phyloP scores from a whole-genome alignment of 805 yeast species.

The Hemisphaericaspora nanyangensis region DNA sequence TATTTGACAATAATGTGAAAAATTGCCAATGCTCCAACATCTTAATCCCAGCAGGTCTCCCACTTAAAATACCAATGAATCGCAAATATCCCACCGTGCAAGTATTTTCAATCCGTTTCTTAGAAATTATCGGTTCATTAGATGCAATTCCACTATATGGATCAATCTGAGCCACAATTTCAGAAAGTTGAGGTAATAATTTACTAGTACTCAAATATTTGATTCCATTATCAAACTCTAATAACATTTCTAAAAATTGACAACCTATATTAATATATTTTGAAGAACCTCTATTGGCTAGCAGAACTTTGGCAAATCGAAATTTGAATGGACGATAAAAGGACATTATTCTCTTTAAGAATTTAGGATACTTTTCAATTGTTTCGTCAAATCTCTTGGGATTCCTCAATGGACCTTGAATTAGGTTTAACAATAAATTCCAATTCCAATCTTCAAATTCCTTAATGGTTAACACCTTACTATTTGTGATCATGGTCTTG shows the following conservation, averaged over 20 bases:
- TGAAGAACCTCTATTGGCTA: constrained; percentile 45
- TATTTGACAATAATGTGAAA: constrained; percentile 73
- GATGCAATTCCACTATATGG: constrained; percentile 74
- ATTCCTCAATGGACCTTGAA: constrained; percentile 78
- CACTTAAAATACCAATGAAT: constrained; percentile 70
- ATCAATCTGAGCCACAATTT: constrained; percentile 80
- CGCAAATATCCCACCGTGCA: constrained; percentile 73
- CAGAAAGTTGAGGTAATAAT: constrained; percentile 82
- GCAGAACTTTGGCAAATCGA: constrained; percentile 49
- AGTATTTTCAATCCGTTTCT: constrained; percentile 55
- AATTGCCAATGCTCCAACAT: constrained; percentile 80
- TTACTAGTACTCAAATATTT: constrained; percentile 67
- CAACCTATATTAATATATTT: constrained; percentile 72
- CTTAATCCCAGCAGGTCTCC: constrained; percentile 56
- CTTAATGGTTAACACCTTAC: constrained; percentile 74
- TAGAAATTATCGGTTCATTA: constrained; percentile 69
- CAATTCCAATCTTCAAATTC: constrained; percentile 86
- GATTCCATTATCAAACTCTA: constrained; percentile 63
- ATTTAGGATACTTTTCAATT: constrained; percentile 69
- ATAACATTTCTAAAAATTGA: constrained; percentile 62
- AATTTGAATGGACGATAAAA: constrained; percentile 91
- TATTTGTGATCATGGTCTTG: constrained; percentile 59
- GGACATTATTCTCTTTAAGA: constrained; percentile 76
- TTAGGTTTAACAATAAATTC: constrained; percentile 64
- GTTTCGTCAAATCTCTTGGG: constrained; percentile 75